Evolutionary conservation across 208 protist species (phyloP).

Genomic region (Wallacemonas sp.): DNA sequence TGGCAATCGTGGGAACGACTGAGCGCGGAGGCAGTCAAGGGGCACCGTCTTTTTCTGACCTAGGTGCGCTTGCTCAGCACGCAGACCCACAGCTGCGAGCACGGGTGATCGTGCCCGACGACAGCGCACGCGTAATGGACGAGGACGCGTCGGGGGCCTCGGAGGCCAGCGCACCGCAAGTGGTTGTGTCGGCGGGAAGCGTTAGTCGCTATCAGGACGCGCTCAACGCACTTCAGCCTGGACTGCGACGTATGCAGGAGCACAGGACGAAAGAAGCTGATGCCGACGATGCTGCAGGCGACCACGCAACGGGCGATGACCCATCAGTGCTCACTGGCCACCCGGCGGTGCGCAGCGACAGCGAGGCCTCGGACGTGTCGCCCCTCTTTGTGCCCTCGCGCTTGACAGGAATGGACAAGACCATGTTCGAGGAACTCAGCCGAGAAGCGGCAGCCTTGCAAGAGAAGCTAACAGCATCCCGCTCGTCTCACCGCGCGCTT

Average conservation of each 20-base stretch:
- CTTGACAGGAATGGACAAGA: constrained; percentile 15
- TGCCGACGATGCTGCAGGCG: no score
- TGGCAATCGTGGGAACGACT: no score
- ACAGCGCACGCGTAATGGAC: not conserved
- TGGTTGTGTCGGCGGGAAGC: not conserved
- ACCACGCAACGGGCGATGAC: no score
- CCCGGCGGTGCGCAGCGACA: no score
- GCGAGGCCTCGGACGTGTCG: not conserved
- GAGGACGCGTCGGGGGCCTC: not conserved
- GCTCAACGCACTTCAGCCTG: constrained; percentile 2
- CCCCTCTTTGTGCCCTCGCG: constrained; percentile 25
- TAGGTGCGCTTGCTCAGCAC: not conserved
- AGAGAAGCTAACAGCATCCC: constrained; percentile 40
- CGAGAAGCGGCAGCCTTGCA: constrained; percentile 43
- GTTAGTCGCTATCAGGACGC: constrained; percentile 8
- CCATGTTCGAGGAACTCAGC: constrained; percentile 41
- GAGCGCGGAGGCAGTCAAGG: no score
- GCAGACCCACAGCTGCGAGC: not conserved
- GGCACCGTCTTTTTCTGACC: no score
- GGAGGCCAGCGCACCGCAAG: not conserved
- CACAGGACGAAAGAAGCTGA: no score
- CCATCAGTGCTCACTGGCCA: no score
- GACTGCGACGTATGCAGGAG: not conserved
- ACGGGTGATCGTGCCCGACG: not conserved
- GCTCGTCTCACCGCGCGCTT: constrained; percentile 40